Base-by-base conservation (phyloP, 371 early-diverging fungal species). In the Mucor irregularis region DNA sequence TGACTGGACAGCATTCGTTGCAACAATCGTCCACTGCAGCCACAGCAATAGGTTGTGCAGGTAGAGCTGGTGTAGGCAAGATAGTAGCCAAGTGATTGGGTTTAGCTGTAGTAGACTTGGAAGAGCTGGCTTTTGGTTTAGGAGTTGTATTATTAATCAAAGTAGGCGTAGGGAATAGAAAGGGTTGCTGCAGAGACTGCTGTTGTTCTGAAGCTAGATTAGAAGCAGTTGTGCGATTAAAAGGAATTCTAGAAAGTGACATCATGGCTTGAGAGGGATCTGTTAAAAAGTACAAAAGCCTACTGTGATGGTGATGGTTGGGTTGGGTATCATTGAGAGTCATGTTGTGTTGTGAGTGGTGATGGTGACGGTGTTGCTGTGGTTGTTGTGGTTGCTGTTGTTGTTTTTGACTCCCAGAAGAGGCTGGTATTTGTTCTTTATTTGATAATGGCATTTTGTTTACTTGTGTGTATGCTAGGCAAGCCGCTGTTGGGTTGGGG, bases 1-100 rank as follows among this genome's bases (percentile, higher is more conserved):
- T 49, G 37, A 37, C 39, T 33, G 61, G 52, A 48, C 61, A 65
- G 26, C 61, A 65, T 19, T 54, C 52, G n/a, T 49, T 49, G 17
- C 65, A 65, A 16, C 61, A 65, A 24, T 60, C 61, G 9, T 56
- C 53, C 4, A 62, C 61, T 5, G 61, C 49, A 6, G 61, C 56
- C 6, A 61, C 51, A 24, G 61, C 61, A 29, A 62, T 62, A 11
- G 62, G 50, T 14, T 38, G 46, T 14, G 40, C 9, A 13, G 61
- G 34, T 6, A 40, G 43, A 16, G 19, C 22, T 40, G 35, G 49
- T 4, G 40, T 29, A 5, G 54, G 37, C 29, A 54, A 37, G 7
- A 53, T 40, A 8, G 44, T 48, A 13, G 31, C 11, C 5, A 34
- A 17, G 2, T 9, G n/a, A 1, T 8, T n/a, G 30, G 24, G 13